Percentiles rank a stretch among this genome's conserved stretches.
Conservation (phyloP, 2,329 filamentous ascomycete genomes). For the Claviceps paspali region DNA sequence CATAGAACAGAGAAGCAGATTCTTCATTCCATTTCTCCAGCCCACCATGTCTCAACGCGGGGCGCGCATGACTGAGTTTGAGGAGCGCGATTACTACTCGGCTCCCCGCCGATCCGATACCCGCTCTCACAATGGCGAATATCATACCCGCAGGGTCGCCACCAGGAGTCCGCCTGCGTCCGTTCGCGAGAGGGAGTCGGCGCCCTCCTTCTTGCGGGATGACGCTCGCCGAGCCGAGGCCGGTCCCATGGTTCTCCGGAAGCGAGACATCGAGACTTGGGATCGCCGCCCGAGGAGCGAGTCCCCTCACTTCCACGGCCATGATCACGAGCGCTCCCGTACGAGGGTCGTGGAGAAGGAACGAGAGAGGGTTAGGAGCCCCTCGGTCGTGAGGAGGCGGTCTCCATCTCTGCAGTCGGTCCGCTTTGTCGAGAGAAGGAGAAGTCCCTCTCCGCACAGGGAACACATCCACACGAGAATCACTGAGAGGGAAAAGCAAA, state of each 20-base stretch:
- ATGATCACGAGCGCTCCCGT: slow-evolving; percentile 19
- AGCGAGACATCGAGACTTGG: slow-evolving; percentile 39
- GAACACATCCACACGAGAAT: slow-evolving; percentile 35
- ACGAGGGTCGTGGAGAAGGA: slow-evolving; percentile 25
- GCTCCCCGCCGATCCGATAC: slow-evolving; percentile 20
- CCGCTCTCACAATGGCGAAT: slow-evolving; percentile 12
- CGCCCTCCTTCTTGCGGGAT: slow-evolving; percentile 36
- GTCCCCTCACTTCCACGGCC: slow-evolving; percentile 20
- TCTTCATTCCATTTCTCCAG: too few relatives aligned
- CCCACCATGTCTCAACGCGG: slow-evolving; percentile 9
- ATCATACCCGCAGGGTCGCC: slow-evolving; percentile 10
- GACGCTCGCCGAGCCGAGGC: slow-evolving; percentile 31
- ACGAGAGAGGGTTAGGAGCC: slow-evolving; percentile 23
- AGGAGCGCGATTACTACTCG: slow-evolving; percentile 30
- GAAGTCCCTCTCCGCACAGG: slow-evolving; percentile 25
- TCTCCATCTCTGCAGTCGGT: slow-evolving; percentile 16
- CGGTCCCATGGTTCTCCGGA: slow-evolving; percentile 37
- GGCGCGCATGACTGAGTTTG: slow-evolving; percentile 21
- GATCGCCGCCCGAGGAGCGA: slow-evolving; percentile 32
- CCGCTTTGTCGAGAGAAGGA: slow-evolving; percentile 22
- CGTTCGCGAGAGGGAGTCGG: slow-evolving; percentile 25
- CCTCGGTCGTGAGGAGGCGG: slow-evolving; percentile 17
- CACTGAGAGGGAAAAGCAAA: slow-evolving; percentile 29
- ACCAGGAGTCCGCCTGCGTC: slow-evolving; percentile 12
- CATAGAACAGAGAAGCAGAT: too few relatives aligned